These are phyloP conservation scores for Boechera retrofracta DNA, from an alignment of 345 rosid species.

Conservation along the genomic window DNA sequence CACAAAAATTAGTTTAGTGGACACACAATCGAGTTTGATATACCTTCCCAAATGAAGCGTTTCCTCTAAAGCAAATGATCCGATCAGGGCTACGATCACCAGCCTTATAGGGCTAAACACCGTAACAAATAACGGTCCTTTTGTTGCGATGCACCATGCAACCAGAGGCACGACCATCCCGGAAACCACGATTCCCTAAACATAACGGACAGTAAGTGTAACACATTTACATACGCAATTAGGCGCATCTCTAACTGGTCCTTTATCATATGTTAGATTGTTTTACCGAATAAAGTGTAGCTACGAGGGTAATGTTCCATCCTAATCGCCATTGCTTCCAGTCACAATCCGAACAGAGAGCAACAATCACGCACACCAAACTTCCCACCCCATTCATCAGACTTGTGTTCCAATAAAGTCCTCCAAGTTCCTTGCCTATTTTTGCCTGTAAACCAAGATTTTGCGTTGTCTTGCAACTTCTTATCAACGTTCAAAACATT, in stretches of 20 bases:
- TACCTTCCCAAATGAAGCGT: slow-evolving; percentile 44
- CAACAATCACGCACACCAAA: slow-evolving; percentile 27
- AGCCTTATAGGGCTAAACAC: slow-evolving; percentile 42
- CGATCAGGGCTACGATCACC: slow-evolving; percentile 36
- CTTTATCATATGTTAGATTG: background rate
- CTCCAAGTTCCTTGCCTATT: slow-evolving; percentile 40
- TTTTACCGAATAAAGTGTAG: slow-evolving; percentile 39
- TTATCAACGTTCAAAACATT: background rate
- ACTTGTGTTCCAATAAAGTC: slow-evolving; percentile 37
- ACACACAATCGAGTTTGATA: background rate
- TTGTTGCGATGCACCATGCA: slow-evolving; percentile 39
- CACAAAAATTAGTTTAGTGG: slow-evolving; percentile 3
- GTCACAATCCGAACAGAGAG: slow-evolving; percentile 34
- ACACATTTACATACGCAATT: background rate
- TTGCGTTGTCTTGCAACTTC: background rate
- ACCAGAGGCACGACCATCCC: slow-evolving; percentile 34
- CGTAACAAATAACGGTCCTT: slow-evolving; percentile 41
- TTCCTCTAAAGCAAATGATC: slow-evolving; percentile 46
- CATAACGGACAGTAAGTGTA: background rate
- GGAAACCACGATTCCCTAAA: slow-evolving; percentile 43
- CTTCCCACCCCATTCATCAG: slow-evolving; percentile 43
- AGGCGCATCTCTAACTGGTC: slow-evolving; percentile 1
- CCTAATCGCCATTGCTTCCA: slow-evolving; percentile 47
- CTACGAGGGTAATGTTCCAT: slow-evolving; percentile 39
- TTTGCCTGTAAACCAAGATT: slow-evolving; percentile 31